Evolutionary conservation across 1,284 basidiomycete genomes (phyloP), one percentile per base, ranked within the genome.

Genomic region (Porodaedalea pini): DNA sequence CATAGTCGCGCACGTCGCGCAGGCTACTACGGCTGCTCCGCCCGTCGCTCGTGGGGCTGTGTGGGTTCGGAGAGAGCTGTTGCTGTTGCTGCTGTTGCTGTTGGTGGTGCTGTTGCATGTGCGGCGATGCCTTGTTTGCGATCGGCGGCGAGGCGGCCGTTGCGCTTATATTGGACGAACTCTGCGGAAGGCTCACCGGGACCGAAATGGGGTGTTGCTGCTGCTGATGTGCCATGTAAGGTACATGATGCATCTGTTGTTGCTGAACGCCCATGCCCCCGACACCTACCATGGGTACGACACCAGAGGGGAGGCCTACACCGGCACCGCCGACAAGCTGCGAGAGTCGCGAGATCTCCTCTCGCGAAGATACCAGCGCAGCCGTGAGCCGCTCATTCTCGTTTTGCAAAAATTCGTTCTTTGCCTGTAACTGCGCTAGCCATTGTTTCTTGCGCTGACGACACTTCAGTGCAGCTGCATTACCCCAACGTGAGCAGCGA

Each of bases 391-490:
- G 85, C 70, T 98, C 94, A 71, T 99, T 99, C 73, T 98, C 96
- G 63, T 88, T 86, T 29, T 82, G 78, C 29, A 98, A 80, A 63
- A 82, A 92, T 70, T 98, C 95, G 69, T 95, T 92, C 68, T 96
- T 96, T 54, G 88, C 86, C 72, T 99, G 96, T 17, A 99, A 78
- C 63, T 93, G 89, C 23, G 86, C 81, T 25, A 98, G 82, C 96
- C 97, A 99, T 4, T 94, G 94, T 74, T 99, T 99, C 73, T 99
- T 99, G 56, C 96, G 87, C 71, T 99, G 96, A 39, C 96, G 91
- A 73, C 97, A 99, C 75, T 99, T 99, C 67, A 98, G 84, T 2
- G 96, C 96, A 58, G 96, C 96, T 96, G 68, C 49, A 29, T 43
- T n/a, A 51, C 23, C 17, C 57, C 43, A 37, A 47, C 45, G 48